Evolutionary conservation across 2,329 filamentous ascomycete genomes (phyloP), one percentile per base, ranked within the genome.

Genomic region (Aureobasidium mangrovei): DNA sequence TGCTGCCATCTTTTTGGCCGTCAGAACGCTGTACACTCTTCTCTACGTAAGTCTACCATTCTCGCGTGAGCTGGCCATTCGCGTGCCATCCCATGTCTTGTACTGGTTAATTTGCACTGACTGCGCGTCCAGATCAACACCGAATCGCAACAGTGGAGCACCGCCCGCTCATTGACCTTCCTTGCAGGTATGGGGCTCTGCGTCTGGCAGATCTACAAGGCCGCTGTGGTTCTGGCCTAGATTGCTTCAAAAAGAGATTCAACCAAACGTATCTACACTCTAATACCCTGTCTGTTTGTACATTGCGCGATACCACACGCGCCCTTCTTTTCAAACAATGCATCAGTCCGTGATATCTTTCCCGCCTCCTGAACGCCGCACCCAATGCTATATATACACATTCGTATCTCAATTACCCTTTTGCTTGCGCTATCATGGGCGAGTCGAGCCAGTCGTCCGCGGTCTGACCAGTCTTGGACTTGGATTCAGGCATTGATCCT

Each of bases 11-110:
- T 73, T 68, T 57, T 57, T 74, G 41, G 65, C 62, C n/a, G 55
- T 70, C 4, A 62, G 72, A 9, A 47, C 65, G 12, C 55, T 64
- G 24, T 74, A 73, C 45, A 71, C 67, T 32, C 57, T 63, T 7
- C 67, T 67, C 32, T 75, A 74, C 57, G 53, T 51, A 42, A 5
- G 47, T 42, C 12, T 8, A 1, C 12, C 33, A 31, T 10, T 12
- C 24, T 8, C 3, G 6, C 10, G 7, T 18, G 29, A 18, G 18
- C 18, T 18, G 18, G 18, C 18, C 18, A 18, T 18, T 18, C 18
- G 18, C 18, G 18, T 18, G 18, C 18, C 18, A 18, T 18, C 18
- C 18, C 18, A 18, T 18, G 18, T 18, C 18, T 18, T 18, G 18
- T 18, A 18, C 18, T 18, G 18, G 18, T 18, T 18, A 18, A 18